Evolutionary conservation across 305 asterid species (phyloP).

Genomic region (Fraxinus latifolia): DNA sequence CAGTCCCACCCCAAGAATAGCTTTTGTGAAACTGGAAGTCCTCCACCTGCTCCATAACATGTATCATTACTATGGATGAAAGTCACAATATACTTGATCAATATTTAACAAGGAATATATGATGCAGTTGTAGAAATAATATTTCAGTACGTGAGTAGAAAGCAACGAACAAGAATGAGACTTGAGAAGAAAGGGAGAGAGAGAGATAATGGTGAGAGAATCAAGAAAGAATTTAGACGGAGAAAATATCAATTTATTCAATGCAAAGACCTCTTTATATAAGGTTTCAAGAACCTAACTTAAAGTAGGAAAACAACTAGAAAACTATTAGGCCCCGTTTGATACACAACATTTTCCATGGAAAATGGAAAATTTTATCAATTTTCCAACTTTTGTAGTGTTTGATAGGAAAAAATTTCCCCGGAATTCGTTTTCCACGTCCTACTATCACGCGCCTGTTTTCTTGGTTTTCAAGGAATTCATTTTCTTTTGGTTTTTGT

Average conservation of each 20-base stretch:
- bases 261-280: background rate
- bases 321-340: background rate
- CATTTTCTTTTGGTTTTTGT: no score
- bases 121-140: background rate
- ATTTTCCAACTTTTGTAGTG: no score
- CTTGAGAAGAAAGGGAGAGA: background rate
- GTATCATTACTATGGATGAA: constrained; percentile 9
- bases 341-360: no score
- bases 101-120: background rate
- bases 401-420: no score
- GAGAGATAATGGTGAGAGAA: background rate
- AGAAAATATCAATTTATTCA: background rate
- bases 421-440: no score
- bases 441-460: no score
- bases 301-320: background rate
- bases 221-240: background rate
- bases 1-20: constrained; percentile 87
- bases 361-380: no score
- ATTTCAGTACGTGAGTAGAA: background rate
- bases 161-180: background rate
- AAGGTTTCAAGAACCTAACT: background rate
- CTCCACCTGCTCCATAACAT: constrained; percentile 63
- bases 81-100: constrained; percentile 15
- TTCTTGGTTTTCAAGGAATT: no score
- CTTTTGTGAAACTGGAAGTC: constrained; percentile 70